A percentile compares a stretch with the other conserved stretches of the same genome.
phyloP scores from a whole-genome alignment of 2,329 filamentous ascomycete genomes.

The Diaporthe citri region DNA sequence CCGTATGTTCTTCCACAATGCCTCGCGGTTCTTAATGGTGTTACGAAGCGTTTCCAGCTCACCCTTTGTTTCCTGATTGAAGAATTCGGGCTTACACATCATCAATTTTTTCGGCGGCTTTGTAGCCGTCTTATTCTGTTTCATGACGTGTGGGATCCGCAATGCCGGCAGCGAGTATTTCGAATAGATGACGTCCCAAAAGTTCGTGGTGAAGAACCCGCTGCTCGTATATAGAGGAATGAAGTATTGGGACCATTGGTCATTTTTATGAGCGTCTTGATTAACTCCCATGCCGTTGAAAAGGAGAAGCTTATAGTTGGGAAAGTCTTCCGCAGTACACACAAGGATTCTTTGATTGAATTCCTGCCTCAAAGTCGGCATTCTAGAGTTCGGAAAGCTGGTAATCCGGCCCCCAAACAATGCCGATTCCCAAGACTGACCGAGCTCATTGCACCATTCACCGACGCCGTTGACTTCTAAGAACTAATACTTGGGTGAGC shows the following conservation, averaged over 20 bases:
- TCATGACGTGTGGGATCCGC: background rate
- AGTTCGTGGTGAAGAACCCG: background rate
- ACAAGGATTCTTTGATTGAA: background rate
- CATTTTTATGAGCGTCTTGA: background rate
- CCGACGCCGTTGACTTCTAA: background rate
- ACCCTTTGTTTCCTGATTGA: background rate
- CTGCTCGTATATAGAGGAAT: background rate
- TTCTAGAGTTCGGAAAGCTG: background rate
- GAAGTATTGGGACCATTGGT: background rate
- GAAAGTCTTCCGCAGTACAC: background rate
- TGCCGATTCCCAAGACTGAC: background rate
- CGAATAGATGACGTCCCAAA: background rate
- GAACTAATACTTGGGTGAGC: background rate
- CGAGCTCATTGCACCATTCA: background rate
- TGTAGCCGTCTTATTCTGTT: background rate
- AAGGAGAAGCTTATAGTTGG: background rate
- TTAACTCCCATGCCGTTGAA: background rate
- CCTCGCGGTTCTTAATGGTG: accelerated
- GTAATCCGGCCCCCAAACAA: background rate
- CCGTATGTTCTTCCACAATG: background rate
- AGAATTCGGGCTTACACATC: background rate
- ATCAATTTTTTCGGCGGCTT: background rate
- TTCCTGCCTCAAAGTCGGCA: background rate
- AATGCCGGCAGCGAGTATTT: background rate
- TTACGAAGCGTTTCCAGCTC: background rate